phyloP scores from a whole-genome alignment of 352 stramenopile species.

The Globisporangium solare region DNA sequence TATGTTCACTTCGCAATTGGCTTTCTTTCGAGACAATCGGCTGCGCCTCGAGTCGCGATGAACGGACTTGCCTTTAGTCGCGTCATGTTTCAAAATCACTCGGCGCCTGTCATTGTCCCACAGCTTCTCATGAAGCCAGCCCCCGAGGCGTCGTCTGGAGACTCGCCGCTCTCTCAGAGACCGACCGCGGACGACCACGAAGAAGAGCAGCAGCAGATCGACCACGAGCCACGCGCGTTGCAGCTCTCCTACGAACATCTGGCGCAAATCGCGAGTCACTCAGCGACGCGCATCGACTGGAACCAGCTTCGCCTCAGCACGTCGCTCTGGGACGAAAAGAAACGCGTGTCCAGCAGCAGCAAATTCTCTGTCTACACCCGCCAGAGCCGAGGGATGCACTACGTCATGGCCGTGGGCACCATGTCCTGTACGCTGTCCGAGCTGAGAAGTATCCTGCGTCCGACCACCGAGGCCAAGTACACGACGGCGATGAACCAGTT shows the following conservation, averaged over 20 bases:
- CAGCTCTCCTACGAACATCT: constrained; percentile 11
- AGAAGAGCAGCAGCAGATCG: neutral
- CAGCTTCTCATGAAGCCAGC: neutral
- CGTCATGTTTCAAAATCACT: constrained; percentile 10
- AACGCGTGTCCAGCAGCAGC: constrained; percentile 5
- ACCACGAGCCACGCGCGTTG: neutral
- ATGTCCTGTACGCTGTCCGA: constrained; percentile 16
- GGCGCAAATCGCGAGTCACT: constrained; percentile 8
- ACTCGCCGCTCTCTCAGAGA: constrained; percentile 8
- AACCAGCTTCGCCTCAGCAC: constrained; percentile 16
- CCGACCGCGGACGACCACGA: constrained; percentile 12
- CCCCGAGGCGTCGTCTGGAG: neutral
- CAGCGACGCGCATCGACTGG: constrained; percentile 14
- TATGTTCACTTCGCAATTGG: constrained; percentile 13
- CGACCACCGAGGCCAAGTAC: constrained; percentile 10
- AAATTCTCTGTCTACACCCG: constrained; percentile 17
- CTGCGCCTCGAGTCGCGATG: constrained; percentile 9
- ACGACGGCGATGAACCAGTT: constrained; percentile 12
- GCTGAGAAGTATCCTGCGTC: constrained; percentile 13
- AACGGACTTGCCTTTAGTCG: constrained; percentile 12
- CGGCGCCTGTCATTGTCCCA: too few relatives aligned
- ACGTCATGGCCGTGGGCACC: constrained; percentile 15
- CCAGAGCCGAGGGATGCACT: constrained; percentile 17
- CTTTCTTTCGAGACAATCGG: constrained; percentile 3
- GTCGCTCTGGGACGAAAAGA: constrained; percentile 17